Conservation (phyloP, 345 rosid genomes). For the Hirschfeldia incana region DNA sequence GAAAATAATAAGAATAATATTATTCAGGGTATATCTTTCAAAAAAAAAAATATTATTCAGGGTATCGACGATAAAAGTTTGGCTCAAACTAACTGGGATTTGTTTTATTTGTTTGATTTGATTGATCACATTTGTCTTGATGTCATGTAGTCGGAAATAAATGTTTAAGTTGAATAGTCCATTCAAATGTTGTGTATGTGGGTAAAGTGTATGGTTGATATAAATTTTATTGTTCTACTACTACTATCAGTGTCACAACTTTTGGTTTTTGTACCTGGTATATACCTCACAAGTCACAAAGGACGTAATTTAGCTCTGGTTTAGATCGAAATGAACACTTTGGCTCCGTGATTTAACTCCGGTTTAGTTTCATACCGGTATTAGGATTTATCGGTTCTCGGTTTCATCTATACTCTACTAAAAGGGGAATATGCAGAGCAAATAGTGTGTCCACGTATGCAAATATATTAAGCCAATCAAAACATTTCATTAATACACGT, state of each 20-base stretch:
- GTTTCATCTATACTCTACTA: background rate
- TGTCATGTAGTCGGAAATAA: background rate
- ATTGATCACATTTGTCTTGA: conserved; percentile 11
- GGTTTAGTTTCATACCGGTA: conserved; percentile 11
- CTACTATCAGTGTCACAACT: background rate
- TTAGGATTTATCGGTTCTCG: conserved; percentile 12
- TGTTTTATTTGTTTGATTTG: conserved; percentile 18
- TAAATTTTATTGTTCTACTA: background rate
- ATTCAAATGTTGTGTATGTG: conserved; percentile 13
- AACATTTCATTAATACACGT: no score
- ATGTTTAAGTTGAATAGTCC: background rate
- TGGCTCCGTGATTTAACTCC: background rate
- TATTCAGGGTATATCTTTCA: conserved; percentile 1
- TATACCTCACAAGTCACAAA: background rate
- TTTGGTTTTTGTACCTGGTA: background rate
- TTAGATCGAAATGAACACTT: background rate
- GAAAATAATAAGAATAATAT: background rate
- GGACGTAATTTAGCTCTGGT: background rate
- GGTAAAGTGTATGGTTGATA: conserved; percentile 1
- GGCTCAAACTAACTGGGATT: conserved; percentile 12
- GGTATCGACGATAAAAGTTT: background rate
- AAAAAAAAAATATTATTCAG: background rate
- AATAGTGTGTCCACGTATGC: no score
- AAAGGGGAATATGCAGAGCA: no score
- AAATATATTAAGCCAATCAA: no score